Base-by-base conservation (phyloP, 2,329 filamentous ascomycete genomes). In the Aspergillus sp. region DNA sequence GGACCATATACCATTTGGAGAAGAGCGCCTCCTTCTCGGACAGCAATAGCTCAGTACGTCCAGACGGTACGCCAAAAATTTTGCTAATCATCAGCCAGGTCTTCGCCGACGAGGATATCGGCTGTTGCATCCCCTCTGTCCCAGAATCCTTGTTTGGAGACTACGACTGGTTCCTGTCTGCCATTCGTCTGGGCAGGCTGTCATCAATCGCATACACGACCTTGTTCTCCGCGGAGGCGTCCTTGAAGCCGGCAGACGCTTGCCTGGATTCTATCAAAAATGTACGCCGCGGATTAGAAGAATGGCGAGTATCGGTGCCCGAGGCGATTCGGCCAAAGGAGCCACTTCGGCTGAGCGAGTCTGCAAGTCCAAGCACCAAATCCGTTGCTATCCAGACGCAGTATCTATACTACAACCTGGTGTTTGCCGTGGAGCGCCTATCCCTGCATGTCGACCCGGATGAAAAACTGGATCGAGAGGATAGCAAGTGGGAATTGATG, bases 1-100 rank as follows among this genome's bases (percentile, higher is more conserved):
- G 61, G 61, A 55, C 60, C 0, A 46, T 64, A 11, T 65, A 64
- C 32, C 43, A 44, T 7, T 25, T 65, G 12, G 63, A 66, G 29
- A 64, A 65, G 30, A 45, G 48, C 5, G 37, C 40, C 1, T 52
- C 43, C 17, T 61, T 64, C 30, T 46, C 49, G 19, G 41, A 39
- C 5, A 44, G 52, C 4, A 48, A 42, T 14, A 48, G 41, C 29
- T 63, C 61, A 8, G 55, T 62, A 30, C 39, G 53, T 46, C n/a
- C 17, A 17, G 14, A 16, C 3, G 3, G 17, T 4, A 5, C 7
- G n/a, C 15, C 17, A n/a, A n/a, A n/a, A n/a, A n/a, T n/a, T n/a
- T n/a, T n/a, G 19, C 15, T 20, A 7, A 36, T 25, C 19, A 19
- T 8, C 15, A 14, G 10, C n/a, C 26, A 62, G 55, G 37, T 51